Evolutionary conservation across 306 rosid genomes (phyloP), one percentile per base, ranked within the genome.

Genomic region (Carpinus viminea): DNA sequence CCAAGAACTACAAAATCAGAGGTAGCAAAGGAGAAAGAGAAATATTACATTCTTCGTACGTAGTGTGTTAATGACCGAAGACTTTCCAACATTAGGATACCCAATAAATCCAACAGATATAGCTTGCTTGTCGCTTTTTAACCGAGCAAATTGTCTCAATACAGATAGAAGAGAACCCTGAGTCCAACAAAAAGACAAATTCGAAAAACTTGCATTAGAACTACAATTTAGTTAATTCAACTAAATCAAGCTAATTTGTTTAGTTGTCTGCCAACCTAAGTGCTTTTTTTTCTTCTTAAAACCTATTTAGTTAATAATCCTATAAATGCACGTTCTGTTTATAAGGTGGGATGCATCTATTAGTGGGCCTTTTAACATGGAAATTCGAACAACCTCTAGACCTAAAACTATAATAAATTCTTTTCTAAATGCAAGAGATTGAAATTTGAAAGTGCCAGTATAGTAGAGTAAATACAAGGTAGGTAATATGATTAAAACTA

Each of bases 71-170:
- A 93, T 91, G 72, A 95, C 98, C 1, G 98, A 95, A 70, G 99
- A 95, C 88, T 91, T 95, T 74, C 99, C 98, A 54, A 95, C 99
- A 80, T 95, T 95, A 73, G 99, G 98, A 85, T 93, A 95, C 66
- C 99, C 99, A 83, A 95, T 85, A 61, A 95, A 95, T 85, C 99
- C 99, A 34, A 95, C 98, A 50, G 98, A 93, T 81, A 95, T 95
- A 21, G 98, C 97, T 89, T 95, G 98, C 87, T 93, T 95, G 83
- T 95, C 99, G 73, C 91, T 86, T 89, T 91, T 95, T 76, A 92
- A 81, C 48, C 98, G 90, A 52, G 98, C 88, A 73, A 91, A 95
- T 83, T 93, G 98, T 79, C 99, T 92, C 85, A 95, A 85, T 52
- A 95, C 96, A 0, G 99, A 95, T 34, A 93, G 91, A 74, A 95